Conservation (phyloP, 345 rosid genomes). For the Rhizophora mangle region DNA sequence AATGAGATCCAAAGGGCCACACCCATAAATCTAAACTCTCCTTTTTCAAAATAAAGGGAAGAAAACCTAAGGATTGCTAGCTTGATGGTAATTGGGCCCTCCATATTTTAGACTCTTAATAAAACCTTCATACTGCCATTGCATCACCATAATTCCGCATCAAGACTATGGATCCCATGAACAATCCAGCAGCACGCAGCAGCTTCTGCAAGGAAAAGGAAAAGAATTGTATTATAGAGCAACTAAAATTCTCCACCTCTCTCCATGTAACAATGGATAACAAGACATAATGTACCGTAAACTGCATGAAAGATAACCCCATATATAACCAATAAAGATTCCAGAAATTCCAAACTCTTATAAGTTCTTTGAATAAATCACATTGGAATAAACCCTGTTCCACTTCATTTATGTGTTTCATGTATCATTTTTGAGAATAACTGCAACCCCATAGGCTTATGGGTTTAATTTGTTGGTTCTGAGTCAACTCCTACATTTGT, state of each 20-base stretch:
- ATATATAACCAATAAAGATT: not conserved
- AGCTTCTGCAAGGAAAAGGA: slow-evolving; percentile 54
- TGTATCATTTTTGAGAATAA: too few relatives aligned
- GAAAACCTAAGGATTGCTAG: not conserved
- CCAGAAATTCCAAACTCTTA: not conserved
- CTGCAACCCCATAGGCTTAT: too few relatives aligned
- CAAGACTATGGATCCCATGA: slow-evolving; percentile 70
- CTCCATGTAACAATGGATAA: too few relatives aligned
- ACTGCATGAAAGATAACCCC: too few relatives aligned
- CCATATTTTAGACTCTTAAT: not conserved
- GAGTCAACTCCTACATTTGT: not conserved
- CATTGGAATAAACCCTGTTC: too few relatives aligned
- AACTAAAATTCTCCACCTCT: not conserved
- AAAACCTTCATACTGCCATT: slow-evolving; percentile 55
- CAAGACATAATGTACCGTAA: too few relatives aligned
- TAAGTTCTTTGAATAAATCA: not conserved
- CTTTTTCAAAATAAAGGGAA: not conserved
- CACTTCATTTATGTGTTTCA: too few relatives aligned
- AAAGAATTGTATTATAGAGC: not conserved
- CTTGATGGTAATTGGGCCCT: slow-evolving; percentile 20
- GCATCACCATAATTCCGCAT: slow-evolving; percentile 90
- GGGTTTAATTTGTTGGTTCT: too few relatives aligned
- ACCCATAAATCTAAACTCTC: not conserved
- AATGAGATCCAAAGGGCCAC: not conserved
- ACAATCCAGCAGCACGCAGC: slow-evolving; percentile 63